Conservation (phyloP, 495 filamentous ascomycete species). For the Tuber brumale region DNA sequence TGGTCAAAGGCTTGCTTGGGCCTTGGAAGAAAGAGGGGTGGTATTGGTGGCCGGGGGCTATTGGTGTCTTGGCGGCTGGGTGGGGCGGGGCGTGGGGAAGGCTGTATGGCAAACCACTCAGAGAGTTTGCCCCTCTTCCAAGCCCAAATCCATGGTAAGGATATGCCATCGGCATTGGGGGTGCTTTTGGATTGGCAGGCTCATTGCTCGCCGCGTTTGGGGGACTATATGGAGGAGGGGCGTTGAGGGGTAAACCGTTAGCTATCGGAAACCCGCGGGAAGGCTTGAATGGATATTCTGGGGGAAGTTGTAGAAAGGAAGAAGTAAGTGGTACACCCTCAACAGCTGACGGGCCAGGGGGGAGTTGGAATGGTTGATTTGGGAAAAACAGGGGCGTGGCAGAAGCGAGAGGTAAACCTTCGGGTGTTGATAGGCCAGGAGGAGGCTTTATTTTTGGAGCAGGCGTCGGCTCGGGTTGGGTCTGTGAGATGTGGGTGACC, state of each 20-base stretch:
- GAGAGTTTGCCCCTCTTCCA: background rate
- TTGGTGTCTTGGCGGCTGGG: background rate
- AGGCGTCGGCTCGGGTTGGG: background rate
- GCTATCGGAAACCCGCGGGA: background rate
- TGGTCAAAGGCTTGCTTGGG: background rate
- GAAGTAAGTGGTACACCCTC: background rate
- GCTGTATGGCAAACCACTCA: background rate
- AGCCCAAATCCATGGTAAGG: background rate
- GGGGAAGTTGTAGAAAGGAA: background rate
- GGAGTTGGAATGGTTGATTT: background rate
- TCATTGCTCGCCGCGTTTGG: background rate
- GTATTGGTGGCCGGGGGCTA: background rate
- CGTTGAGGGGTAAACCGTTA: conserved; percentile 10
- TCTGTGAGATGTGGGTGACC: background rate
- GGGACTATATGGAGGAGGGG: conserved; percentile 6
- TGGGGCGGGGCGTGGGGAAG: background rate
- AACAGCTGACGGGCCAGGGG: background rate
- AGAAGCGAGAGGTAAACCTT: background rate
- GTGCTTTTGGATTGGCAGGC: background rate
- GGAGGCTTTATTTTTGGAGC: conserved; percentile 1
- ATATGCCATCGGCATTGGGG: background rate
- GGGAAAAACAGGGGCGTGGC: background rate
- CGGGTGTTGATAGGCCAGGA: conserved; percentile 7
- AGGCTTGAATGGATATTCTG: background rate
- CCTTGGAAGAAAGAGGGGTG: background rate